These are phyloP conservation scores for Entelexis paramagnoliae DNA, from an alignment of 1,139 yeast genomes.

Conservation along the genomic window DNA sequence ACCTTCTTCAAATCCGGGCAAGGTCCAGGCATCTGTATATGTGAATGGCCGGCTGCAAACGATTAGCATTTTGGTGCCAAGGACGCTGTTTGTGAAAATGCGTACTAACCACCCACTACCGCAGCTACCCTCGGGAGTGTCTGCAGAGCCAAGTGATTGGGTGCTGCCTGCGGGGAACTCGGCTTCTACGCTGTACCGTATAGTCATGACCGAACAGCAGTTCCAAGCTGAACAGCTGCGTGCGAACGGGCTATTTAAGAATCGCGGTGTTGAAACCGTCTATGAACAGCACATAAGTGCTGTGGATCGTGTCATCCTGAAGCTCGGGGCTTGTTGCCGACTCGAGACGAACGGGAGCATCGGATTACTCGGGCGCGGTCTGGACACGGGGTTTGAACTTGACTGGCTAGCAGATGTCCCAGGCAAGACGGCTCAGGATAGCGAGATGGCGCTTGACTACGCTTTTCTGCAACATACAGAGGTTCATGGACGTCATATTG, in stretches of 20 bases:
- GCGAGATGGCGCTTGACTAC: constrained; percentile 42
- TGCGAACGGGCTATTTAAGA: constrained; percentile 56
- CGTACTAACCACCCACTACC: constrained; percentile 45
- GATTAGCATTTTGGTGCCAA: constrained; percentile 63
- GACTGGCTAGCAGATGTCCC: constrained; percentile 37
- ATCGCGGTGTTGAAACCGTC: constrained; percentile 54
- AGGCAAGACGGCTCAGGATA: constrained; percentile 26
- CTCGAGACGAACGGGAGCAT: constrained; percentile 50
- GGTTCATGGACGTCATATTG: constrained; percentile 68
- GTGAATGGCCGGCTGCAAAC: constrained; percentile 66
- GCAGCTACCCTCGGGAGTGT: constrained; percentile 24
- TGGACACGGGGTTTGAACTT: constrained; percentile 71
- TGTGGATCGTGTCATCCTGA: constrained; percentile 64
- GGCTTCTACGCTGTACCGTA: constrained; percentile 31
- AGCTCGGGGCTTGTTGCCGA: constrained; percentile 61
- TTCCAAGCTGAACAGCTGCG: constrained; percentile 49
- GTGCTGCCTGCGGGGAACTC: constrained; percentile 54
- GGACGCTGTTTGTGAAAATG: constrained; percentile 47
- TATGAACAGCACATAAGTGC: constrained; percentile 67
- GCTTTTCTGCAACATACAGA: constrained; percentile 63
- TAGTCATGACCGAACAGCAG: constrained; percentile 56
- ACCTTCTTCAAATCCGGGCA: constrained; percentile 47
- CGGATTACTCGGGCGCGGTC: constrained; percentile 79
- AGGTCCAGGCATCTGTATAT: constrained; percentile 58
- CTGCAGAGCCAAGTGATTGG: constrained; percentile 51